Percentiles rank a stretch among this genome's conserved stretches.
These are phyloP conservation scores for Lactarius sanguifluus DNA, from an alignment of 768 basidiomycete genomes.

Conservation along the genomic window DNA sequence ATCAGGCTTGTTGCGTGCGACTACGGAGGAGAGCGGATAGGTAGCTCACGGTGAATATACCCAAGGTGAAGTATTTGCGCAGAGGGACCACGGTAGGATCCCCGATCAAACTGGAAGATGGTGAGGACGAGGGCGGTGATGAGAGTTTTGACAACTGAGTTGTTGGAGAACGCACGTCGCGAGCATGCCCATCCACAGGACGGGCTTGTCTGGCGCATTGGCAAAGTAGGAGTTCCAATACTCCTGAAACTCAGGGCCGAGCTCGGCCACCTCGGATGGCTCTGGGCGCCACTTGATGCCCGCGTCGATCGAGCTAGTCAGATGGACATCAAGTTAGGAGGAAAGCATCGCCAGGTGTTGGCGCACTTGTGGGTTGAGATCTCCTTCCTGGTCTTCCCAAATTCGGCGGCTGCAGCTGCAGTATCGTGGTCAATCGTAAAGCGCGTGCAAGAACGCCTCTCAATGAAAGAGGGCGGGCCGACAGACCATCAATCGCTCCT, in stretches of 20 bases:
- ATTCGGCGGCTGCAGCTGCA: constrained; percentile 39
- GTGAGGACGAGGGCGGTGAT: not conserved
- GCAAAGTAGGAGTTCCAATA: constrained; percentile 54
- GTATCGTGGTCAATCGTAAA: not conserved
- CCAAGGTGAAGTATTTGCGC: constrained; percentile 26
- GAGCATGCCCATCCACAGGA: constrained; percentile 46
- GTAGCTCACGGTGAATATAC: constrained; percentile 18
- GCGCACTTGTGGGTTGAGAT: constrained; percentile 51
- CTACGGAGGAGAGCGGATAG: too few relatives aligned
- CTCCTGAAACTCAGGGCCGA: constrained; percentile 48
- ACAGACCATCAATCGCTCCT: constrained; percentile 27
- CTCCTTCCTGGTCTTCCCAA: constrained; percentile 44
- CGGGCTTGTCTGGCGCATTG: constrained; percentile 55
- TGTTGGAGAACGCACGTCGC: constrained; percentile 39
- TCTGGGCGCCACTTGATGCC: constrained; percentile 59
- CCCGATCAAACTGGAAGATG: constrained; percentile 23
- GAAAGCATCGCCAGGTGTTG: not conserved
- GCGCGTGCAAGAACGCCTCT: not conserved
- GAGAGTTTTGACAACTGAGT: not conserved
- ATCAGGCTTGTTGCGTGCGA: not conserved
- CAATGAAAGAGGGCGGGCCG: not conserved
- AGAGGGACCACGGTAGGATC: constrained; percentile 22
- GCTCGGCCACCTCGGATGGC: constrained; percentile 46
- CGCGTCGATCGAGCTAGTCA: constrained; percentile 41
- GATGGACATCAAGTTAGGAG: not conserved